Evolutionary conservation across 768 basidiomycete species (phyloP).

Genomic region (Auricularia auricula-judae): DNA sequence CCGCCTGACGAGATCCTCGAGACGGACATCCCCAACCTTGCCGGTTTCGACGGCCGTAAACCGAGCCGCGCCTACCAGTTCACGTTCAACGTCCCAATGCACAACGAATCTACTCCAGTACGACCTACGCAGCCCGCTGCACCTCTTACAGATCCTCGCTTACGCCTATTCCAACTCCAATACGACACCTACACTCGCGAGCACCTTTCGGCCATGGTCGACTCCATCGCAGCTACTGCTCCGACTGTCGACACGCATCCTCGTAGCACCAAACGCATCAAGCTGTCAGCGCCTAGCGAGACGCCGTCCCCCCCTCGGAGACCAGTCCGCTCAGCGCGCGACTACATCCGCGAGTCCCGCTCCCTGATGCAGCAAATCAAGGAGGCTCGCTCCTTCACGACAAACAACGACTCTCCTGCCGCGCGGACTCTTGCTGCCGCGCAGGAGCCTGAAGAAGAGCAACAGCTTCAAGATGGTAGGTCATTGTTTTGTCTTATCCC

Average conservation of each 20-base stretch:
- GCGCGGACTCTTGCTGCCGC: background rate
- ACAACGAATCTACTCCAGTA: conserved; percentile 13
- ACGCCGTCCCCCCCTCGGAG: conserved; percentile 11
- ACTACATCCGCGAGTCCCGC: conserved; percentile 69
- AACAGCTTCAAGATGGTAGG: background rate
- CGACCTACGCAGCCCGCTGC: conserved; percentile 24
- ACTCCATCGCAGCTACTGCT: conserved; percentile 80
- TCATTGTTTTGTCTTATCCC: background rate
- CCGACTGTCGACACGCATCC: conserved; percentile 50
- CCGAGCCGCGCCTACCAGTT: conserved; percentile 49
- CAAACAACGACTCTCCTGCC: conserved; percentile 35
- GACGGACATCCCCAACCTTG: conserved; percentile 39
- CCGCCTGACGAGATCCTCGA: conserved; percentile 33
- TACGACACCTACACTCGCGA: conserved; percentile 96
- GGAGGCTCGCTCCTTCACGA: conserved; percentile 66
- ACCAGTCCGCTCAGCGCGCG: conserved; percentile 26
- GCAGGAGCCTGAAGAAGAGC: background rate
- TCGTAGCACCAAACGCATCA: conserved; percentile 71
- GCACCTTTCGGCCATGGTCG: conserved; percentile 87
- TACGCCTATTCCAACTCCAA: conserved; percentile 83
- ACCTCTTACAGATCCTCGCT: conserved; percentile 53
- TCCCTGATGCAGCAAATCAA: conserved; percentile 75
- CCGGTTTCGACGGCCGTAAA: conserved; percentile 29
- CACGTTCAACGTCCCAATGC: conserved; percentile 49
- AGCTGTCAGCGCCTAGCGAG: conserved; percentile 59